These are phyloP conservation scores for Teratosphaeria destructans DNA, from an alignment of 2,329 filamentous ascomycete genomes.

Conservation along the genomic window DNA sequence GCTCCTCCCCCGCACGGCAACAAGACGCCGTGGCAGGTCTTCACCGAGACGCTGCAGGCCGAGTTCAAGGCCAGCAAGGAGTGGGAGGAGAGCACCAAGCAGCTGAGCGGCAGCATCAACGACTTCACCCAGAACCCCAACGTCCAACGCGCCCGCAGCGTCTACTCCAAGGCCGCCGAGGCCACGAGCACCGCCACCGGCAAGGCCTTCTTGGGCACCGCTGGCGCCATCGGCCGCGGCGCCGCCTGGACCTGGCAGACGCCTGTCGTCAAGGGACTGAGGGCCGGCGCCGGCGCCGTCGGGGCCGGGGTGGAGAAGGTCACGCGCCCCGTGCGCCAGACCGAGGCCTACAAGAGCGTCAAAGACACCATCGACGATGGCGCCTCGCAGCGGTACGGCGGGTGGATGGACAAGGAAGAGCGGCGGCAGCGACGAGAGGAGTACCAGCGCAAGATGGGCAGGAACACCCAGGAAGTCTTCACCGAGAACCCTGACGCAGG, in stretches of 20 bases:
- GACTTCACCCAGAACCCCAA: slow-evolving; percentile 90
- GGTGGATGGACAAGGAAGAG: slow-evolving; percentile 95
- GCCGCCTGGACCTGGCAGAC: slow-evolving; percentile 98
- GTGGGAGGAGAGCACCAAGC: slow-evolving; percentile 98
- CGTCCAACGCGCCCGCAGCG: slow-evolving; percentile 73
- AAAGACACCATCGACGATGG: slow-evolving; percentile 96
- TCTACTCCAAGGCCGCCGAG: slow-evolving; percentile 77
- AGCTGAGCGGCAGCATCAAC: slow-evolving; percentile 76
- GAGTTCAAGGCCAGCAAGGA: slow-evolving; percentile 97
- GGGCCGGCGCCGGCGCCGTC: slow-evolving; percentile 75
- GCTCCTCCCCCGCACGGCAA: slow-evolving; percentile 84
- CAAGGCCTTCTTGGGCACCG: slow-evolving; percentile 74
- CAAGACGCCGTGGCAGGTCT: slow-evolving; percentile 98
- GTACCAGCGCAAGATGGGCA: slow-evolving; percentile 47
- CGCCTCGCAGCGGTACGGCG: slow-evolving; percentile 88
- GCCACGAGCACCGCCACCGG: slow-evolving; percentile 70
- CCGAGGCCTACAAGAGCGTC: slow-evolving; percentile 84
- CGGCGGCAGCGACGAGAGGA: slow-evolving; percentile 67
- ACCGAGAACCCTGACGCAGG: slow-evolving; percentile 89
- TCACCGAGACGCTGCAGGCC: slow-evolving; percentile 85
- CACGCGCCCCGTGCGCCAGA: slow-evolving; percentile 88
- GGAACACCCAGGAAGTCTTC: slow-evolving; percentile 46
- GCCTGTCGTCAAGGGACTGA: slow-evolving; percentile 77
- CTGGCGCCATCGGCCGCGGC: slow-evolving; percentile 76
- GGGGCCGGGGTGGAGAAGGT: slow-evolving; percentile 83